Base-by-base conservation (phyloP, 805 yeast species). In the Yarrowia sp. region DNA sequence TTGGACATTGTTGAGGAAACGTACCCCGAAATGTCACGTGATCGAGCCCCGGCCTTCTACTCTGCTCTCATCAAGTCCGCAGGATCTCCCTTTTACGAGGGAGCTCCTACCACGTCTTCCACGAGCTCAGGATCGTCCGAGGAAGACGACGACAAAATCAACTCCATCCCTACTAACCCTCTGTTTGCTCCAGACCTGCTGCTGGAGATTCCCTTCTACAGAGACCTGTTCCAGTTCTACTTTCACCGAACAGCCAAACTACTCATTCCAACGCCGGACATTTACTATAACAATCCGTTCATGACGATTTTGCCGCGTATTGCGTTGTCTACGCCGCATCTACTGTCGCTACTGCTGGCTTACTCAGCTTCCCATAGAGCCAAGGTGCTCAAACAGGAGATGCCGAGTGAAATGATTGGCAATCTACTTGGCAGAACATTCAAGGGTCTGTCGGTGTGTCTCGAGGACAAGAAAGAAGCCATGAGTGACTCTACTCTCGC, bases 401-500 rank as follows among this genome's bases (percentile, higher is more conserved):
- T 69, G 50, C 77, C 76, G 8, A 55, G 0, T 8, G 83, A 77
- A 10, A 75, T 86, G 3, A 77, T 87, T 4, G 85, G 84, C 49
- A 85, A 84, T 53, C 78, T 89, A n/a, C 73, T 88, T 12, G 79
- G 85, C 4, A 76, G 87, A 22, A 83, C 90, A 0, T 81, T 89
- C 72, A 81, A 82, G n/a, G 90, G 87, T 70, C 77, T 89, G 36
- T 73, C 88, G 40, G 77, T 75, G 7, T 77, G 84, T 49, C 77
- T 89, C 32, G 83, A 82, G 64, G 84, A 87, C 73, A 80, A 82
- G 45, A 74, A 77, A 4, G 85, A 85, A 26, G 81, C 89, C 0
- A 84, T 86, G 1, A 85, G 90, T n/a, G 90, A 89, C 74, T 82
- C 85, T 8, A 87, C 93, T 0, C 78, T 89, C 67, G 88, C 91